phyloP scores from a whole-genome alignment of 2,329 filamentous ascomycete species.

The Cordyceps cicadae region DNA sequence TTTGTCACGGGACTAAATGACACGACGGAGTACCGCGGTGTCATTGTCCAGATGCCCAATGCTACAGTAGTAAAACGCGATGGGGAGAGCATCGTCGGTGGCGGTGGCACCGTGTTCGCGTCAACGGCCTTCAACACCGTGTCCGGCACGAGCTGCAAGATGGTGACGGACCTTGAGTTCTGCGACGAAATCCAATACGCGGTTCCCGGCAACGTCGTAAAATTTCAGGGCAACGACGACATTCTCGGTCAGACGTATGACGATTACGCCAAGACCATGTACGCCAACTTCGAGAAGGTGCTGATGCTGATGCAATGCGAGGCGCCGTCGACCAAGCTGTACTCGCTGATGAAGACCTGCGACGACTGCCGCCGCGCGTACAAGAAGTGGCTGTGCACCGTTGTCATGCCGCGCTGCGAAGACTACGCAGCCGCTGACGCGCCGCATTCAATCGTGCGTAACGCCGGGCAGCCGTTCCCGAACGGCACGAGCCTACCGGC shows the following conservation, averaged over 20 bases:
- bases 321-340: constrained; percentile 61
- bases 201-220: constrained; percentile 69
- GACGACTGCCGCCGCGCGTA: constrained; percentile 70
- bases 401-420: constrained; percentile 85
- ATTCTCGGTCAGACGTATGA: constrained; percentile 70
- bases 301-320: constrained; percentile 82
- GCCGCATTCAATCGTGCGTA: constrained; percentile 46
- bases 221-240: constrained; percentile 45
- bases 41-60: constrained; percentile 56
- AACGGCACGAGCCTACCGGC: constrained; percentile 52
- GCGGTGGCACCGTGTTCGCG: constrained; percentile 69
- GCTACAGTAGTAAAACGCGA: constrained; percentile 34
- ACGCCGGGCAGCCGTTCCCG: constrained; percentile 61
- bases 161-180: constrained; percentile 81
- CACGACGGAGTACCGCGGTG: constrained; percentile 63
- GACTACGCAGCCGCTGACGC: constrained; percentile 56
- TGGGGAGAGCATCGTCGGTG: constrained; percentile 42
- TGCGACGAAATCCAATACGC: constrained; percentile 86
- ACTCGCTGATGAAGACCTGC: constrained; percentile 74
- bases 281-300: constrained; percentile 70
- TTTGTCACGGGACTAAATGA: constrained; percentile 68
- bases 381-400: constrained; percentile 90
- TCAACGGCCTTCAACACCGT: constrained; percentile 71
- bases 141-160: constrained; percentile 72
- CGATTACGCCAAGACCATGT: constrained; percentile 59